Base-by-base conservation (phyloP, 108 stramenopile species). In the Schizochytrium sp. region DNA sequence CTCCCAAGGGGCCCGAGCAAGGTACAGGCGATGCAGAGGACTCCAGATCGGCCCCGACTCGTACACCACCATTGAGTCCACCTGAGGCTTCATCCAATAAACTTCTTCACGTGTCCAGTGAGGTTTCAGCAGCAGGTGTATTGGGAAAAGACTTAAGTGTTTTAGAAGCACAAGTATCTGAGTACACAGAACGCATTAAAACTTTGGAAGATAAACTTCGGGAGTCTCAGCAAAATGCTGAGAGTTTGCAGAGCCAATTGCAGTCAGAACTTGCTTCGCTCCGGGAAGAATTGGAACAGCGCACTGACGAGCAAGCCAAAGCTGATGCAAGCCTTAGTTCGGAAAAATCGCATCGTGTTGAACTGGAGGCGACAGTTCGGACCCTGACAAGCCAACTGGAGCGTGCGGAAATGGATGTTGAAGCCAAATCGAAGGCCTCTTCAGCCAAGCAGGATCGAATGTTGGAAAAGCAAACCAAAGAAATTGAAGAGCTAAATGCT, bases 381-480 rank as follows among this genome's bases (percentile, higher is more conserved):
- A 83, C 47, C 38, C 50, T 83, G 45, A 83, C 47, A 53, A 83
- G 76, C 28, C 76, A 55, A 38, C 50, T 55, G 10, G 76, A 83
- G 76, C 76, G 76, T 7, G 13, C 76, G 28, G 76, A 83, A 13
- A 49, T 83, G 47, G 76, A 83, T 28, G 47, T 83, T 10, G 76
- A 83, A 40, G 76, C 76, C 76, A 83, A 83, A 28, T 10, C 47
- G 15, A 83, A 83, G 53, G 76, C 76, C 0, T 49, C 76, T 55
- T 55, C 53, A 38, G 76, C 76, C 76, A 83, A 83, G 47, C 53
- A 55, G 76, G 76, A 83, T 47, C 76, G 76, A 10, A 46, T 12
- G 53, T n/a, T 83, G 2, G 76, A 83, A 42, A 83, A 83, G 28
- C 76, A 83, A 53, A 40, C 76, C 76, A 83, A 83, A 28, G 76